phyloP scores from a whole-genome alignment of 2,329 filamentous ascomycete species.

The Botrytis squamosa region DNA sequence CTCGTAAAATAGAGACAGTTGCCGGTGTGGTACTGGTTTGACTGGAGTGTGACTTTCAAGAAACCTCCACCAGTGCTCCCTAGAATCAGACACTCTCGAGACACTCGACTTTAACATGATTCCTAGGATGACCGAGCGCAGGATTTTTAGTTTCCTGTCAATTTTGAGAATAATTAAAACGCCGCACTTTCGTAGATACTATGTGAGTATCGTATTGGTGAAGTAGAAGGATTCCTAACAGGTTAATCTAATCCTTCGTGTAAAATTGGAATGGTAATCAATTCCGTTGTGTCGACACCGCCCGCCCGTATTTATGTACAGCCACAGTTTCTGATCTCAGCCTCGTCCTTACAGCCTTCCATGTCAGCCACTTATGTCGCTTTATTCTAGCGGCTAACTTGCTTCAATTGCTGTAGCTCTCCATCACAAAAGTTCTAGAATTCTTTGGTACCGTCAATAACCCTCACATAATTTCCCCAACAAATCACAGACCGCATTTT shows the following conservation, averaged over 20 bases:
- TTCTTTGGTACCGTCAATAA: neutral
- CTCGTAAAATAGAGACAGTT: neutral
- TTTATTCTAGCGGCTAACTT: constrained; percentile 10
- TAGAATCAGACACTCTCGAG: neutral
- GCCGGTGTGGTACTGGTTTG: neutral
- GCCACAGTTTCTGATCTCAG: neutral
- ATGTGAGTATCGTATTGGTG: neutral
- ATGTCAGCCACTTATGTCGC: neutral
- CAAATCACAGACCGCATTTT: neutral
- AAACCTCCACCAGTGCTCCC: neutral
- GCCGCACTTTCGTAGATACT: neutral
- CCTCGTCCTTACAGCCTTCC: neutral
- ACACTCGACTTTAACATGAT: neutral
- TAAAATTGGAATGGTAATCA: neutral
- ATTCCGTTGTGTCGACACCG: neutral
- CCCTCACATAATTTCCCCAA: neutral
- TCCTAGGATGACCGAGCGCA: neutral
- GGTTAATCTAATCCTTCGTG: neutral
- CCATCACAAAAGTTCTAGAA: constrained; percentile 7
- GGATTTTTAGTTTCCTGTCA: neutral
- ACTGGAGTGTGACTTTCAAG: neutral
- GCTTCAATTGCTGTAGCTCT: constrained; percentile 3
- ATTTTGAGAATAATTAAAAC: neutral
- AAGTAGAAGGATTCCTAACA: neutral
- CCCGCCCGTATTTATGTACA: neutral